Percentiles rank a stretch among this genome's conserved stretches.
phyloP scores from a whole-genome alignment of 306 rosid species.

The Crataegus laevigata region DNA sequence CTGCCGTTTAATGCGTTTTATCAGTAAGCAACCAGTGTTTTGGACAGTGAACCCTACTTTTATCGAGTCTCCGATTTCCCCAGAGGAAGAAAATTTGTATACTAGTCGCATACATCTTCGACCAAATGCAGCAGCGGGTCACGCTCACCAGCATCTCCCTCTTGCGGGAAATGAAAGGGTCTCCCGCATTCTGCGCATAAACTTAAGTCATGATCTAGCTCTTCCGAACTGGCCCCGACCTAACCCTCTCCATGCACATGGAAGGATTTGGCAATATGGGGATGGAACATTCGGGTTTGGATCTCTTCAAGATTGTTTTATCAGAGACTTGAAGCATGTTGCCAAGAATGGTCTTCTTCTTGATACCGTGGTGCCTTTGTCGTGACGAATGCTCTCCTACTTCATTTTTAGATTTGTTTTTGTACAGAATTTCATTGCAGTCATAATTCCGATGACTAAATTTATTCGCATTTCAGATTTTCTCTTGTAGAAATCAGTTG shows the following conservation, averaged over 20 bases:
- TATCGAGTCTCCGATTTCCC: conserved; percentile 60
- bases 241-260: conserved; percentile 56
- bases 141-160: conserved; percentile 27
- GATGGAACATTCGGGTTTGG: conserved; percentile 91
- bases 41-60: conserved; percentile 57
- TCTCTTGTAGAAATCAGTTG: not conserved
- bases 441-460: not conserved
- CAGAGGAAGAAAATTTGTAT: conserved; percentile 59
- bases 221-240: conserved; percentile 46
- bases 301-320: conserved; percentile 62
- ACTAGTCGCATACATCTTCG: conserved; percentile 56
- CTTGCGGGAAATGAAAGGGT: conserved; percentile 35
- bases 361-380: conserved; percentile 42
- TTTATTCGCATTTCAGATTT: not conserved
- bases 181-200: conserved; percentile 55
- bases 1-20: conserved; percentile 9
- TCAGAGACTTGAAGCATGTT: conserved; percentile 66
- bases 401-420: not conserved
- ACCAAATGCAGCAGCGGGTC: conserved; percentile 37
- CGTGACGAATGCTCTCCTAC: conserved; percentile 15
- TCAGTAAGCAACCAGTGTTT: conserved; percentile 41
- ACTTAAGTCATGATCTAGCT: conserved; percentile 64
- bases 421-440: conserved; percentile 16
- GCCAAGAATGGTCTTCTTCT: conserved; percentile 48
- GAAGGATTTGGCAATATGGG: conserved; percentile 80